Percentiles rank a stretch among this genome's conserved stretches.
These are phyloP conservation scores for Carallia brachiata DNA, from an alignment of 345 rosid species.

Conservation along the genomic window DNA sequence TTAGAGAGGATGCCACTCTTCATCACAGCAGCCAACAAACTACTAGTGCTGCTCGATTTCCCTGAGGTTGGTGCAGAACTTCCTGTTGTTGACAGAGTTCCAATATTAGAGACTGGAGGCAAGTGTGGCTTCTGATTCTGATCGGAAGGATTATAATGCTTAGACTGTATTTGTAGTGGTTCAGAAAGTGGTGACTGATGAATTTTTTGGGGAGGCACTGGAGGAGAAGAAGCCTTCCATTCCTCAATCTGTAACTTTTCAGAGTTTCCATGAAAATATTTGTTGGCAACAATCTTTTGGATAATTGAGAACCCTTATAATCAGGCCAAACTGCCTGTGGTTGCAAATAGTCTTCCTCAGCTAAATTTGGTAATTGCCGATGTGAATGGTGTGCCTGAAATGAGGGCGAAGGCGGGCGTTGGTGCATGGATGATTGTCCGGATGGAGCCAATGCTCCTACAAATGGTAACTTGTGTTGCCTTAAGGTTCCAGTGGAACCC, in stretches of 20 bases:
- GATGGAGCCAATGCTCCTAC: slow-evolving; percentile 41
- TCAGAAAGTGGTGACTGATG: slow-evolving; percentile 23
- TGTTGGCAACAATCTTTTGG: slow-evolving; percentile 41
- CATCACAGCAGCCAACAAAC: slow-evolving; percentile 69
- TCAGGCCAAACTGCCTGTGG: slow-evolving; percentile 45
- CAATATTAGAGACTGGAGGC: slow-evolving; percentile 36
- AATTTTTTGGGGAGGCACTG: slow-evolving; percentile 29
- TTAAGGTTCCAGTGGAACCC: slow-evolving; percentile 44
- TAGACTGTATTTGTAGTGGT: slow-evolving; percentile 24
- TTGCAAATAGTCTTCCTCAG: slow-evolving; percentile 37
- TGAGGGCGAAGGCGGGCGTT: slow-evolving; percentile 40
- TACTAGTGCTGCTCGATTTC: slow-evolving; percentile 55
- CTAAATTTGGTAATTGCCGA: slow-evolving; percentile 29
- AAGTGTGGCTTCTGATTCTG: slow-evolving; percentile 33
- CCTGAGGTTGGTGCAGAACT: slow-evolving; percentile 37
- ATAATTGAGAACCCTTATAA: slow-evolving; percentile 42
- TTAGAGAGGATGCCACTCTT: slow-evolving; percentile 68
- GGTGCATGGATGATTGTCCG: slow-evolving; percentile 47
- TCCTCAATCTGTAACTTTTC: slow-evolving; percentile 33
- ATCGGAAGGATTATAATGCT: slow-evolving; percentile 40
- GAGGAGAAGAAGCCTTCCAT: slow-evolving; percentile 24
- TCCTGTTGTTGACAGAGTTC: slow-evolving; percentile 28
- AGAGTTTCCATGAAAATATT: slow-evolving; percentile 28
- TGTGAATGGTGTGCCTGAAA: slow-evolving; percentile 25
- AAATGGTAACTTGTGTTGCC: slow-evolving; percentile 45